A percentile compares a stretch with the other conserved stretches of the same genome.
phyloP scores from a whole-genome alignment of 179 eudicot species.

The Patellifolia procumbens region DNA sequence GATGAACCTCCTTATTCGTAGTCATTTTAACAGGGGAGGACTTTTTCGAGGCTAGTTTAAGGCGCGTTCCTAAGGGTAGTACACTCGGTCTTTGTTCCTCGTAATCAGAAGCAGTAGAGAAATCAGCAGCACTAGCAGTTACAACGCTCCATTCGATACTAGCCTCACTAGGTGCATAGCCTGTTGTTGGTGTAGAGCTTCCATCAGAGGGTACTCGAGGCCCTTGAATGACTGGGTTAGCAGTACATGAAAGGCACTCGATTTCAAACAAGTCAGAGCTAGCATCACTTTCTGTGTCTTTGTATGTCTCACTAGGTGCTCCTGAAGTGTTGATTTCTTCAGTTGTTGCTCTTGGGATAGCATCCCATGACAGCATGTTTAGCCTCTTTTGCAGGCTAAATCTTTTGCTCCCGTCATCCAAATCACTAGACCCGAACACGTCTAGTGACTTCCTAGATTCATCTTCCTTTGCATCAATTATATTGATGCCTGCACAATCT shows the following conservation, averaged over 20 bases:
- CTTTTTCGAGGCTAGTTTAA: slow-evolving; percentile 9
- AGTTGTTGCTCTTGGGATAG: slow-evolving; percentile 36
- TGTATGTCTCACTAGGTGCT: slow-evolving; percentile 30
- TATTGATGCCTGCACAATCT: not conserved
- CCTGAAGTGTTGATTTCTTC: slow-evolving; percentile 34
- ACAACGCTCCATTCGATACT: slow-evolving; percentile 94
- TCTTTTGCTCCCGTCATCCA: slow-evolving; percentile 32
- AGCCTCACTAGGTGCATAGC: slow-evolving; percentile 89
- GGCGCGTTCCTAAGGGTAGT: slow-evolving; percentile 5
- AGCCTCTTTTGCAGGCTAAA: slow-evolving; percentile 52
- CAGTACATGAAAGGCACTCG: slow-evolving; percentile 53
- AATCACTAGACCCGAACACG: slow-evolving; percentile 44
- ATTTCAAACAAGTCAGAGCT: slow-evolving; percentile 88
- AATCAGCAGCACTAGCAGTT: slow-evolving; percentile 82
- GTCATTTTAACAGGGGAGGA: not conserved
- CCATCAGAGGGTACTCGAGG: slow-evolving; percentile 19
- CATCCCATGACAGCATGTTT: slow-evolving; percentile 52
- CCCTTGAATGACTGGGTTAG: slow-evolving; percentile 38
- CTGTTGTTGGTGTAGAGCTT: slow-evolving; percentile 36
- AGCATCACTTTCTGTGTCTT: slow-evolving; percentile 62
- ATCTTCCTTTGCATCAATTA: not conserved
- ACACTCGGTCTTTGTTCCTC: slow-evolving; percentile 26
- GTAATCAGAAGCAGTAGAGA: slow-evolving; percentile 36
- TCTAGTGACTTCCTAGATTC: slow-evolving; percentile 37
- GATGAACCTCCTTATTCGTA: slow-evolving; percentile 26